A percentile compares a stretch with the other conserved stretches of the same genome.
Evolutionary conservation across 2,329 filamentous ascomycete genomes (phyloP).

Genomic region (Passalora sequoiae): DNA sequence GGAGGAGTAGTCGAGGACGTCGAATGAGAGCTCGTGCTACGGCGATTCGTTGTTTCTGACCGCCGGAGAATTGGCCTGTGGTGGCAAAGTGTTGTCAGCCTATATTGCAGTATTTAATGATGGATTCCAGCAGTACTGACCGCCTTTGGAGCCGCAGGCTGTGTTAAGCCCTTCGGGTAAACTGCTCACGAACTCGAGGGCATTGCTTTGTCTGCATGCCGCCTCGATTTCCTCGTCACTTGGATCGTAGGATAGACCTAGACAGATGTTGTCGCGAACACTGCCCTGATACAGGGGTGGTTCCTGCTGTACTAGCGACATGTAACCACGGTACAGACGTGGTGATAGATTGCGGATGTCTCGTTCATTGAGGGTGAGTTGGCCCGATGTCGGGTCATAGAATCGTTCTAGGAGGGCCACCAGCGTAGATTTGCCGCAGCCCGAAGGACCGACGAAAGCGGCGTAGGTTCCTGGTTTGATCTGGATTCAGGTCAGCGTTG

Average conservation of each 20-base stretch:
- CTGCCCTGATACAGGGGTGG: slow-evolving; percentile 62
- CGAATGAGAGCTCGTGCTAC: slow-evolving; percentile 53
- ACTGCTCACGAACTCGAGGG: slow-evolving; percentile 49
- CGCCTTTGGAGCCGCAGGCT: slow-evolving; percentile 46
- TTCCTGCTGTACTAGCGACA: slow-evolving; percentile 71
- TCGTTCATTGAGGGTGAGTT: slow-evolving; percentile 48
- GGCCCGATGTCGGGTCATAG: slow-evolving; percentile 40
- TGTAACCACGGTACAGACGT: slow-evolving; percentile 56
- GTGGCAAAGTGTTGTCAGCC: too few species aligned
- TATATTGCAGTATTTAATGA: too few species aligned
- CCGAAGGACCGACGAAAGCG: slow-evolving; percentile 46
- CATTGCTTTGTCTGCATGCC: slow-evolving; percentile 49
- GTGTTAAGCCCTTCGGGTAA: slow-evolving; percentile 50
- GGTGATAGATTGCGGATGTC: slow-evolving; percentile 58
- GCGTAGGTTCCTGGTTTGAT: slow-evolving; percentile 38
- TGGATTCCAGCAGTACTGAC: too few species aligned
- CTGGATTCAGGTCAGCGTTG: not conserved
- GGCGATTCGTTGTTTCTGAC: slow-evolving; percentile 53
- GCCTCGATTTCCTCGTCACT: slow-evolving; percentile 41
- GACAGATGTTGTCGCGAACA: slow-evolving; percentile 54
- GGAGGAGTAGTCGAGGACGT: slow-evolving; percentile 48
- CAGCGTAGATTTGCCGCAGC: slow-evolving; percentile 46
- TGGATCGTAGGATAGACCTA: slow-evolving; percentile 40
- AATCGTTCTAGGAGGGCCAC: slow-evolving; percentile 46
- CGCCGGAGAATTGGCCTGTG: slow-evolving; percentile 50